phyloP scores from a whole-genome alignment of 176 grass and related monocot genomes.

The Phragmites australis region DNA sequence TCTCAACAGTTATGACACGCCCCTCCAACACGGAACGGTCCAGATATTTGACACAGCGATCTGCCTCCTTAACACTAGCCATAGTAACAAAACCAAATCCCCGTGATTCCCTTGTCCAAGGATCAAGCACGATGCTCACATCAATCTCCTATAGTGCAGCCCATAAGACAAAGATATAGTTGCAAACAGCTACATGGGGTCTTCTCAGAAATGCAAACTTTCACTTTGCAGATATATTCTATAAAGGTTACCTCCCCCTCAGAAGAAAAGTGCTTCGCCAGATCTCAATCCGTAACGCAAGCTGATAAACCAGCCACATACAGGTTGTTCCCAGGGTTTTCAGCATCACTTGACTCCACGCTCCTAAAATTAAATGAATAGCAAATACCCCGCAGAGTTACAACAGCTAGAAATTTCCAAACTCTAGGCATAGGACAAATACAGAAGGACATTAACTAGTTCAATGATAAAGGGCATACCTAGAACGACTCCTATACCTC shows the following conservation, averaged over 20 bases:
- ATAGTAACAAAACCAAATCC: conserved; percentile 98
- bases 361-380: conserved; percentile 41
- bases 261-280: conserved; percentile 57
- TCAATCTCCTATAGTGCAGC: conserved; percentile 52
- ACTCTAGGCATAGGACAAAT: neutral
- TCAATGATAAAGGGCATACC: conserved; percentile 28
- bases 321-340: conserved; percentile 72
- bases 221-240: neutral
- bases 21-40: conserved; percentile 79
- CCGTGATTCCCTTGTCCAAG: conserved; percentile 73
- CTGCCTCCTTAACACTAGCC: conserved; percentile 61
- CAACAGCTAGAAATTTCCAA: neutral
- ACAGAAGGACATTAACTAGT: neutral
- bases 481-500: conserved; percentile 63
- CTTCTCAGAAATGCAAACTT: neutral
- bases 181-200: neutral
- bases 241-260: conserved; percentile 66
- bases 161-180: neutral
- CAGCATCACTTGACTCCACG: conserved; percentile 52
- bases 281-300: conserved; percentile 40
- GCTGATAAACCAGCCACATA: conserved; percentile 71
- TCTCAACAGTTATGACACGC: conserved; percentile 91
- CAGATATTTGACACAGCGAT: conserved; percentile 76
- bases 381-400: neutral
- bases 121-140: conserved; percentile 71